Evolutionary conservation across 768 basidiomycete genomes (phyloP), one percentile per base, ranked within the genome.

Genomic region (Termitomyces sp.): DNA sequence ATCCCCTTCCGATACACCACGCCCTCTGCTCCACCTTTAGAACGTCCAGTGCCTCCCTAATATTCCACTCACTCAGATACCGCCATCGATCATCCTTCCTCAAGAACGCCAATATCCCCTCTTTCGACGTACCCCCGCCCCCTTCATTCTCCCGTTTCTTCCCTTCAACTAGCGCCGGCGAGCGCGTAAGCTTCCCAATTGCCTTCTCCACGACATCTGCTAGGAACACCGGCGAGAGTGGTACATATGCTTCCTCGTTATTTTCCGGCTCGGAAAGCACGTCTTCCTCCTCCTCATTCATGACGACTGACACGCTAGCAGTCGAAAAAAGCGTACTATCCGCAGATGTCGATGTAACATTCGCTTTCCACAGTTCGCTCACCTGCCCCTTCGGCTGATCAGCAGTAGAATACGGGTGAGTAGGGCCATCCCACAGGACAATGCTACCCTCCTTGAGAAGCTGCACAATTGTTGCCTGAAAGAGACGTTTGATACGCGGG

Each of bases 361-460:
- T 69, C 14, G 70, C 63, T 55, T 77, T 83, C 87, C 87, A 89
- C 33, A 87, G 63, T 9, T 65, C 63, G 33, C 70, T 73, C 5
- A 67, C 60, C 31, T 72, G 62, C 10, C 47, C 60, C 14, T 55
- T 57, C 5, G 58, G 40, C 15, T 60, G 15, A 37, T 33, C 21
- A 17, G 47, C 31, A 56, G 53, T 0, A 70, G 56, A 70, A 53
- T 69, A 67, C 1, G 74, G 65, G 10, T 76, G 74, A 14, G 74
- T 71, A 3, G 85, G 82, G 0, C 87, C 87, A 56, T 88, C 84
- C 84, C 87, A 89, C 3, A 88, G 68, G 0, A 90, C 75, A 56
- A 91, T 82, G 54, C 79, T 82, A n/a, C 90, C 91, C 56, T 91
- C 89, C 54, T 82, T 75, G 49, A 83, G 74, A 21, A 91, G 70